Evolutionary conservation across 805 yeast species (phyloP), one percentile per base, ranked within the genome.

Genomic region (Saccharomycopsis sp.): DNA sequence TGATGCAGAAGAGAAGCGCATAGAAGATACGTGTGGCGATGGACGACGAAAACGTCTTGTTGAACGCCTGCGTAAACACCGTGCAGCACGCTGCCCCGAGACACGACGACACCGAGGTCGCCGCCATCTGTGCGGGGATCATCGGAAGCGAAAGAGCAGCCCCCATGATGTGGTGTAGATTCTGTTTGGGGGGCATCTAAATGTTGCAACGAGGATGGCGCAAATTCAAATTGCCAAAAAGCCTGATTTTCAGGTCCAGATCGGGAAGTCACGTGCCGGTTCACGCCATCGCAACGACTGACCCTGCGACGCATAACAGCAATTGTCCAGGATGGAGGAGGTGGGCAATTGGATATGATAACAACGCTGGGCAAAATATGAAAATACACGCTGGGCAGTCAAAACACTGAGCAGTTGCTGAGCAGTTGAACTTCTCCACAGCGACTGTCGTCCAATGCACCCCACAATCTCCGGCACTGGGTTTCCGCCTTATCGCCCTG

Each of bases 1-100:
- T 92, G 24, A 88, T 60, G 29, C 90, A 73, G 59, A 94, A 81
- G 50, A 91, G 73, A 40, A 85, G 62, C 5, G 98, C 99, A 71
- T 94, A 94, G 51, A 89, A 80, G 29, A 92, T 75, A 67, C 99
- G 80, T 3, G 99, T 92, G 61, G 91, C 85, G 24, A 90, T 76
- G 5, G 91, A 82, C 16, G 94, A 86, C 58, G 86, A 77, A 66
- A 85, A 81, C 24, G 82, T 71, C 1, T 76, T 69, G 52, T 77
- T 73, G 66, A 83, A 78, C 1, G 82, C 73, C 24, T 71, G 73
- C 23, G 81, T 79, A 53, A 88, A 73, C 20, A 88, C 81, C 1
- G 89, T 81, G 60, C 95, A 84, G 50, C 86, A 77, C 12, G 95
- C 85, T 0, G 96, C 91, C 18, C 97, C 97, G 47, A 80, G 73